Evolutionary conservation across 495 filamentous ascomycete genomes (phyloP).

Genomic region (Usnea hakonensis): DNA sequence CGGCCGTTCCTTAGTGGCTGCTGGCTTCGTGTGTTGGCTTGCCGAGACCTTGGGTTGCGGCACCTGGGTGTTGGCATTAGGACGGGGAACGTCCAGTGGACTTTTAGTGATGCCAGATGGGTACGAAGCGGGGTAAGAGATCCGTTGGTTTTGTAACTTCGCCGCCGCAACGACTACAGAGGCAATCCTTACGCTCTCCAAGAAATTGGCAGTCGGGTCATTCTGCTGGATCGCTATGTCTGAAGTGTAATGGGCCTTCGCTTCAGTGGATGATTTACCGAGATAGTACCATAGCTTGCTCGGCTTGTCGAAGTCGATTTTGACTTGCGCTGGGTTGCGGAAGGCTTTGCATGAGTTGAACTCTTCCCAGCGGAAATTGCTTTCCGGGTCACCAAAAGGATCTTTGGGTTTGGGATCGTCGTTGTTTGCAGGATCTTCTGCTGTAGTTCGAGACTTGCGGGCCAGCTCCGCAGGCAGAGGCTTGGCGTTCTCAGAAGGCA

Average conservation of each 20-base stretch:
- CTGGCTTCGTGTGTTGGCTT: neutral
- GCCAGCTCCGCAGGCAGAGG: constrained; percentile 51
- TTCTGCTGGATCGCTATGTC: constrained; percentile 54
- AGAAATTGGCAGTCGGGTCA: constrained; percentile 53
- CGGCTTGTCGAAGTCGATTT: constrained; percentile 57
- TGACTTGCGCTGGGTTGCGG: constrained; percentile 45
- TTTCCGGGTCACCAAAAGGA: constrained; percentile 47
- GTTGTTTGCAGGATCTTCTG: constrained; percentile 40
- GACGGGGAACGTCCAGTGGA: constrained; percentile 19
- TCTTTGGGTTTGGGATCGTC: constrained; percentile 48
- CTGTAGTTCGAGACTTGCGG: constrained; percentile 37
- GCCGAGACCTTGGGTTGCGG: constrained; percentile 8
- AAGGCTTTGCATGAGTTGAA: constrained; percentile 55
- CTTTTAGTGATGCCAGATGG: constrained; percentile 21
- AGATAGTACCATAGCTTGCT: constrained; percentile 88
- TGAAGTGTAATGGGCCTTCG: constrained; percentile 86
- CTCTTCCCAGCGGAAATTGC: constrained; percentile 67
- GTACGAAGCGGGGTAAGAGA: constrained; percentile 18
- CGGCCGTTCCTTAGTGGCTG: constrained; percentile 21
- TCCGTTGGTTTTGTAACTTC: constrained; percentile 30
- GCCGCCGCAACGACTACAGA: constrained; percentile 30
- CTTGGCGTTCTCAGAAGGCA: constrained; percentile 44
- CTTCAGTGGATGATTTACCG: constrained; percentile 78
- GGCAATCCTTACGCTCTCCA: constrained; percentile 44
- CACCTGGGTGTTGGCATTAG: constrained; percentile 8